Evolutionary conservation across 1,284 basidiomycete genomes (phyloP), one percentile per base, ranked within the genome.

Genomic region (Caloboletus firmus): DNA sequence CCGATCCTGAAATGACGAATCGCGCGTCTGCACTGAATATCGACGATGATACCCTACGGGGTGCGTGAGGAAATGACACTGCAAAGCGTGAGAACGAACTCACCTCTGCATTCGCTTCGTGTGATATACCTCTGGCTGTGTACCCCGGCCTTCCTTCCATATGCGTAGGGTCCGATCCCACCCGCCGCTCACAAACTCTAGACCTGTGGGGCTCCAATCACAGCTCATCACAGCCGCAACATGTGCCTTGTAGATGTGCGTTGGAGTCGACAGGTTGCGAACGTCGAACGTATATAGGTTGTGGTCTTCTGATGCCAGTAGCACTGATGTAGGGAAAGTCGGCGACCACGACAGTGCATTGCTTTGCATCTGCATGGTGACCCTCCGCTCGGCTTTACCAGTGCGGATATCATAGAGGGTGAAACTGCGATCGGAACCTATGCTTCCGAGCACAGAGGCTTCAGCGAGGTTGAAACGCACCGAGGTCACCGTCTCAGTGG

Each of bases 251-350:
- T 97, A 99, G 43, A 99, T 93, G 63, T 97, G 93, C 4, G 87
- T 92, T 2, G 97, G 95, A 1, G 81, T 80, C 11, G 81, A 76
- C 46, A 99, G 79, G 55, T 91, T 85, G 42, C 96, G 85, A 58
- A 99, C 91, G 68, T 99, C 97, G 71, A 97, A 99, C 0, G 97
- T 98, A 74, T 99, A 99, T 39, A 99, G 79, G 66, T 98, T 98
- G 76, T 98, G 95, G 70, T 99, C 97, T 76, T 99, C 97, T 2
- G 94, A 97, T 13, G 93, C 97, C 15, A 98, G 83, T 3, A 98
- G 83, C 36, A 98, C 77, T 4, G 88, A 82, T 0, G 95, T 98
- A 1, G 97, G 96, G 69, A 96, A 89, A 0, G 93, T 94, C 0
- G 97, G 96, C 47, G 93, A 98, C 94, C 95, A 99, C 20, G 93